A percentile compares a stretch with the other conserved stretches of the same genome.
phyloP scores from a whole-genome alignment of 2,329 filamentous ascomycete species.

The Gyromitra esculenta region DNA sequence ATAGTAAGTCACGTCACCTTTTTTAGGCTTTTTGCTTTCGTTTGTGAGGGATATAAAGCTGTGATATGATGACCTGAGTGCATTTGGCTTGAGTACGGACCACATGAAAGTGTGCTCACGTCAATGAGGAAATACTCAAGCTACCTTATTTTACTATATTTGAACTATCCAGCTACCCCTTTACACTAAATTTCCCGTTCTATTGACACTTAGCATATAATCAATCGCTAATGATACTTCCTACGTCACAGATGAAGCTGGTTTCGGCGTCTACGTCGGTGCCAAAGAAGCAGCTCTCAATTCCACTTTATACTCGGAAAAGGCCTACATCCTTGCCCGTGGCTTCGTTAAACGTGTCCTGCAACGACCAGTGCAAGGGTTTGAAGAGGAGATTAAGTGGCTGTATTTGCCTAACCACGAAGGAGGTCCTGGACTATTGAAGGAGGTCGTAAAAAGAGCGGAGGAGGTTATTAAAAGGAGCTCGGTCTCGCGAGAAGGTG shows the following conservation, averaged over 20 bases:
- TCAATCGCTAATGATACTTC: slow-evolving; percentile 18
- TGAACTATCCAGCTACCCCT: slow-evolving; percentile 27
- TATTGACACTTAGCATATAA: not conserved
- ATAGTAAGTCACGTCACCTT: slow-evolving; percentile 62
- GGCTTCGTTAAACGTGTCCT: slow-evolving; percentile 66
- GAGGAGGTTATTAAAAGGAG: slow-evolving; percentile 61
- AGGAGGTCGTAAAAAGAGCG: slow-evolving; percentile 62
- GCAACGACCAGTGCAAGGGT: slow-evolving; percentile 61
- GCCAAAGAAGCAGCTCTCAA: slow-evolving; percentile 63
- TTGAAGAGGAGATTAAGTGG: slow-evolving; percentile 67
- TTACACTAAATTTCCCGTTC: not conserved
- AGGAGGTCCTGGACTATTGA: slow-evolving; percentile 61
- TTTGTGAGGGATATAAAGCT: not conserved
- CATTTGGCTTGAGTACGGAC: slow-evolving; percentile 58
- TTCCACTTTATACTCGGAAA: slow-evolving; percentile 66
- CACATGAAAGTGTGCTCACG: slow-evolving; percentile 56
- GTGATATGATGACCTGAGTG: slow-evolving; percentile 59
- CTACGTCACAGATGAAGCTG: slow-evolving; percentile 66
- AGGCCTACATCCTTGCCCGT: slow-evolving; percentile 66
- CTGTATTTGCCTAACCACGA: slow-evolving; percentile 62
- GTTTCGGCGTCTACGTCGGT: slow-evolving; percentile 66
- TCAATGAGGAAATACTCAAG: slow-evolving; percentile 70
- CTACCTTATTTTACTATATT: slow-evolving; percentile 60
- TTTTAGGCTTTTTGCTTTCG: slow-evolving; percentile 25
- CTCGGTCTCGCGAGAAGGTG: slow-evolving; percentile 19